Evolutionary conservation across 73 alveolate genomes (phyloP).

Genomic region (Tetrahymena thermophila): DNA sequence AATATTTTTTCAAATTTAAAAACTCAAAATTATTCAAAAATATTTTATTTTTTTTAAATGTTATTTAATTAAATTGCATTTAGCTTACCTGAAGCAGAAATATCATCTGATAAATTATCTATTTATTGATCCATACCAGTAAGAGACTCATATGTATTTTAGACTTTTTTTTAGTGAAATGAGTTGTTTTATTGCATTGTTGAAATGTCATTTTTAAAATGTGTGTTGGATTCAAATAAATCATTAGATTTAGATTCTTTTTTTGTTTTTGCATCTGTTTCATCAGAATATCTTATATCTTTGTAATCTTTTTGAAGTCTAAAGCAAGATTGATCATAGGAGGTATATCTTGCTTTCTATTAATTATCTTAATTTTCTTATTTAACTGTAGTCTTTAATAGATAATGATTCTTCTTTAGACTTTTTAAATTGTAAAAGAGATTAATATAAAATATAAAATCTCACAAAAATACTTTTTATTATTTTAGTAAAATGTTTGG

Average conservation of each 20-base stretch:
- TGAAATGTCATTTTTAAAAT: neutral
- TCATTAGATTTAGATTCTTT: neutral
- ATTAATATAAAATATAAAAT: neutral
- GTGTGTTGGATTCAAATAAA: neutral
- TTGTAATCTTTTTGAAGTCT: neutral
- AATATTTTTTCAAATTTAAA: too few relatives aligned
- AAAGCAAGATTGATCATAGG: neutral
- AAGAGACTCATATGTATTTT: neutral
- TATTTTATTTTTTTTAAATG: neutral
- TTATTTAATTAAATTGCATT: neutral
- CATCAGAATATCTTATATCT: neutral
- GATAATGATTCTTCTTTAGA: neutral
- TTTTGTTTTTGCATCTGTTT: neutral
- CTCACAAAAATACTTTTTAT: neutral
- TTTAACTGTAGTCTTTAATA: neutral
- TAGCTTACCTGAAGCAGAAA: neutral
- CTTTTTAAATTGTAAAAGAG: neutral
- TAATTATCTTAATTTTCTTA: neutral
- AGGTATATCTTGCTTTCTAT: neutral
- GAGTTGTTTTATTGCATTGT: neutral
- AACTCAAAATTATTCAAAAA: too few relatives aligned
- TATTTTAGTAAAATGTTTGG: neutral
- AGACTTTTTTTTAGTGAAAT: neutral
- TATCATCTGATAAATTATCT: neutral
- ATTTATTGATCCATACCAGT: neutral